Evolutionary conservation across 1,139 yeast species (phyloP).

Genomic region (Geotrichum klebahnii): DNA sequence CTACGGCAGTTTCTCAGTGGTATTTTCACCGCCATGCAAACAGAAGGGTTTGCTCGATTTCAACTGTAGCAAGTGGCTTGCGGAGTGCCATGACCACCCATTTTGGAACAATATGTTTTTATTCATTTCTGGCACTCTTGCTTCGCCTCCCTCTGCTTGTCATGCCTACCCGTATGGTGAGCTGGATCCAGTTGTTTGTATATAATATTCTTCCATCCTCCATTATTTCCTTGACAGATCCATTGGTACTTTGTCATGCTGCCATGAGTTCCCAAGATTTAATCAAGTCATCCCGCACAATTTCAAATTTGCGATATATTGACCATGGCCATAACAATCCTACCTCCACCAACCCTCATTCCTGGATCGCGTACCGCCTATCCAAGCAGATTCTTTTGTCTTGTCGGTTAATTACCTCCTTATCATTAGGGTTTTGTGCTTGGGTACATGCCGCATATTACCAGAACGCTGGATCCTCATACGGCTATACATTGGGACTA

Average conservation of each 20-base stretch:
- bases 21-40: slow-evolving; percentile 39
- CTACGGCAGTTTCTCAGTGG: slow-evolving; percentile 43
- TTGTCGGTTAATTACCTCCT: slow-evolving; percentile 40
- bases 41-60: too few species aligned
- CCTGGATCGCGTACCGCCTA: slow-evolving; percentile 38
- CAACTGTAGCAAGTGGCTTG: slow-evolving; percentile 28
- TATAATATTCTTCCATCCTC: slow-evolving; percentile 34
- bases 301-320: slow-evolving; percentile 29
- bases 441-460: slow-evolving; percentile 43
- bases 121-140: slow-evolving; percentile 37
- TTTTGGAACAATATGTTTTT: slow-evolving; percentile 41
- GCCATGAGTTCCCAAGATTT: slow-evolving; percentile 37
- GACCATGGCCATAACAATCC: slow-evolving; percentile 25
- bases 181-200: slow-evolving; percentile 30
- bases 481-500: slow-evolving; percentile 43
- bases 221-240: slow-evolving; percentile 35
- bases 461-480: slow-evolving; percentile 37
- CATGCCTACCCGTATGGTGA: slow-evolving; percentile 36
- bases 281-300: slow-evolving; percentile 35
- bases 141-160: slow-evolving; percentile 40
- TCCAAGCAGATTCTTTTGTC: slow-evolving; percentile 41
- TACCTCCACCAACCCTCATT: slow-evolving; percentile 17
- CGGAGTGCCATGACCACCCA: slow-evolving; percentile 35
- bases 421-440: slow-evolving; percentile 40
- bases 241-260: slow-evolving; percentile 41